Evolutionary conservation across 1,284 basidiomycete genomes (phyloP), one percentile per base, ranked within the genome.

Genomic region (Cystobasidium sp.): DNA sequence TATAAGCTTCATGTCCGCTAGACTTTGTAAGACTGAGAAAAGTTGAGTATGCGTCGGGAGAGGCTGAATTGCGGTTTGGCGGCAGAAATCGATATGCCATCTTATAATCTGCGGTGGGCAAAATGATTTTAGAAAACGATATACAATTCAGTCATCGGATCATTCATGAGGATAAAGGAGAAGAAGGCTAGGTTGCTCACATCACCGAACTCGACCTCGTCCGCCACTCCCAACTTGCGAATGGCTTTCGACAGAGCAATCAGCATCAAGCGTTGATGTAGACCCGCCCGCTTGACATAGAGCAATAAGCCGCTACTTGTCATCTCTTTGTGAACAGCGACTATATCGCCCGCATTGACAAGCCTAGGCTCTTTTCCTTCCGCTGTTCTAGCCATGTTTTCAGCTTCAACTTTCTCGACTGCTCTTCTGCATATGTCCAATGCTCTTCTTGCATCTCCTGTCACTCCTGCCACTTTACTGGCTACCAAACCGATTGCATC

Each of bases 351-450:
- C 1, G 88, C 88, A 22, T 86, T 86, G 10, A 94, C 93, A 0
- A 88, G 85, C 46, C 81, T 75, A 1, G 81, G 80, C 37, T 74
- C 76, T 66, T 76, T 71, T 70, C 56, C 84, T 83, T 0, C 83
- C 83, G 46, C 84, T 81, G 72, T 86, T 86, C 67, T 58, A 70
- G 53, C 58, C 53, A 56, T 47, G 58, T 79, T 79, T 22, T 68
- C 65, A 46, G 75, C 72, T 44, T 78, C 77, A 9, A 78, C 78
- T 14, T 76, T 74, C 47, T 96, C 94, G 4, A 94, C 91, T 0
- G 92, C 89, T 5, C 93, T 89, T 78, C 92, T 91, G 84, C 94
- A 97, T 39, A 97, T 91, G 81, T 99, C 97, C 71, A 99, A 85
- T 44, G 96, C 93, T 44, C 95, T 86, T 58, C 97, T 86, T 0